Evolutionary conservation across 371 early-diverging fungal genomes (phyloP).

Genomic region (Apophysomyces sp.): DNA sequence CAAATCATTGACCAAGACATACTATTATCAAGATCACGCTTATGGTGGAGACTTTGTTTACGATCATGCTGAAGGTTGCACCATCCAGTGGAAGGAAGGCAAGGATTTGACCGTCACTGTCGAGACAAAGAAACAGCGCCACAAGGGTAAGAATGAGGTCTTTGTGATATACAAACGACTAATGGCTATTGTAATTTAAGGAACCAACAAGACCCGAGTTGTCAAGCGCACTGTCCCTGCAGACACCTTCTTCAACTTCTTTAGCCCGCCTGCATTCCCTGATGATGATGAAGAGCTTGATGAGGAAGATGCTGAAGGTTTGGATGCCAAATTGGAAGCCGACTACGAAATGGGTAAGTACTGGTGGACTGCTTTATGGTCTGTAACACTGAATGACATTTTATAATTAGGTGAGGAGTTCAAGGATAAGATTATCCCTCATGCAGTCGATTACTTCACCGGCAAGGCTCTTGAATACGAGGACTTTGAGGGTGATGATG

Average conservation of each 20-base stretch:
- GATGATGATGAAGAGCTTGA: slow-evolving; percentile 71
- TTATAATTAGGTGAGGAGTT: slow-evolving; percentile 68
- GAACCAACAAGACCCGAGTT: slow-evolving; percentile 95
- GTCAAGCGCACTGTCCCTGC: slow-evolving; percentile 93
- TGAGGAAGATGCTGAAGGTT: slow-evolving; percentile 74
- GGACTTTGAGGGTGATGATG: slow-evolving; percentile 68
- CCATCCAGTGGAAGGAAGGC: slow-evolving; percentile 94
- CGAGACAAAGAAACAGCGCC: slow-evolving; percentile 97
- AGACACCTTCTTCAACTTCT: slow-evolving; percentile 95
- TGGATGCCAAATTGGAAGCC: slow-evolving; percentile 81
- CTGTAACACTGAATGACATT: background rate
- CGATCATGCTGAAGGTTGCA: slow-evolving; percentile 87
- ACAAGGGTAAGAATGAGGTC: slow-evolving; percentile 65
- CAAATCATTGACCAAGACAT: slow-evolving; percentile 85
- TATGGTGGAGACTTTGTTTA: slow-evolving; percentile 81
- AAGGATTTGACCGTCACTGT: slow-evolving; percentile 89
- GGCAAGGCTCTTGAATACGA: slow-evolving; percentile 90
- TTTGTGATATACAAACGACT: slow-evolving; percentile 1
- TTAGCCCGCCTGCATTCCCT: slow-evolving; percentile 79
- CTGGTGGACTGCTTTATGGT: background rate
- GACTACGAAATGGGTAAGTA: slow-evolving; percentile 88
- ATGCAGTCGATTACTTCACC: slow-evolving; percentile 97
- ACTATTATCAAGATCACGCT: slow-evolving; percentile 76
- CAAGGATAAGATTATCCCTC: slow-evolving; percentile 94
- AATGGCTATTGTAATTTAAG: slow-evolving; percentile 15